Percentiles rank a stretch among this genome's conserved stretches.
phyloP scores from a whole-genome alignment of 2,329 filamentous ascomycete genomes.

The Fusarium brevicatenulatum region DNA sequence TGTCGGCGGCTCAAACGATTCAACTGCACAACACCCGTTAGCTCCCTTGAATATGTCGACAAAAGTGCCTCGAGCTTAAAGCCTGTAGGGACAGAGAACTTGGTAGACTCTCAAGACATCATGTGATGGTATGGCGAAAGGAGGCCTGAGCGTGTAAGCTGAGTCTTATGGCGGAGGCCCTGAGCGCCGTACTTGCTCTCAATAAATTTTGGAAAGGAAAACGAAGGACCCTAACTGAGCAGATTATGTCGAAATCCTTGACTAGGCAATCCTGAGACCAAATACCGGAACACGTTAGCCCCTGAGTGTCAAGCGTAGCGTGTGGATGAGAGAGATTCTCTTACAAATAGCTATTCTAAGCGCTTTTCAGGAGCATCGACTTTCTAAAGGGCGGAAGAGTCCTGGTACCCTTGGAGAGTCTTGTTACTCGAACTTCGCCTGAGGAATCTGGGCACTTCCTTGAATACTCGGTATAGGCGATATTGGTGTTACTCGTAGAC shows the following conservation, averaged over 20 bases:
- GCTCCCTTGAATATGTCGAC: accelerated
- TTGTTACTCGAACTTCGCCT: background rate
- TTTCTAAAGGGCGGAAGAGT: background rate
- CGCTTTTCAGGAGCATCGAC: background rate
- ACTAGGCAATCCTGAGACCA: too few species aligned
- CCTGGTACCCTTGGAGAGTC: background rate
- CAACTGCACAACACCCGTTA: background rate
- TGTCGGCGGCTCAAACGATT: too few species aligned
- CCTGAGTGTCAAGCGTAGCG: too few species aligned
- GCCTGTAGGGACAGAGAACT: accelerated
- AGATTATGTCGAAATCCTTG: accelerated
- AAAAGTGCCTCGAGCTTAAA: background rate
- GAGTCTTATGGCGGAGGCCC: background rate
- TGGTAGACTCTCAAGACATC: background rate
- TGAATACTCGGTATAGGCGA: too few species aligned
- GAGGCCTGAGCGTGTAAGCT: background rate
- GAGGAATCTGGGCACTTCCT: too few species aligned
- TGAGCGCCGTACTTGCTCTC: too few species aligned
- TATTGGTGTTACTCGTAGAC: background rate
- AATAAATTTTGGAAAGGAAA: too few species aligned
- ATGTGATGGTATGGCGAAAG: background rate
- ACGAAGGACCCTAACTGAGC: accelerated
- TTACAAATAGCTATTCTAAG: too few species aligned
- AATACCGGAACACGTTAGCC: background rate
- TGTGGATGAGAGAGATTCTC: background rate